phyloP scores from a whole-genome alignment of 2,329 filamentous ascomycete species.

The Botryosphaeria agaves region DNA sequence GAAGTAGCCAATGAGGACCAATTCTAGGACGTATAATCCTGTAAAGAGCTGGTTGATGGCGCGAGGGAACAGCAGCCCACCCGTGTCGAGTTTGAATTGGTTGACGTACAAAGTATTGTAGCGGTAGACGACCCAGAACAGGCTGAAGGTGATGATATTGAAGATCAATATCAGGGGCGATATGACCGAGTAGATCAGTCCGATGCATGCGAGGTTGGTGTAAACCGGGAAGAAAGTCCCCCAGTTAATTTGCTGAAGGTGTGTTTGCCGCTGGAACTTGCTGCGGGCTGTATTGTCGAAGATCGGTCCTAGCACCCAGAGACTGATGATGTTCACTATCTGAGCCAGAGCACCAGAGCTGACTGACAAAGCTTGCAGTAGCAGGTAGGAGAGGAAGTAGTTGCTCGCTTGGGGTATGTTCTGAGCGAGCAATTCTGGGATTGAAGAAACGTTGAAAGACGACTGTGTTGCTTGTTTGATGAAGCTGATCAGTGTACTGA shows the following conservation, averaged over 20 bases:
- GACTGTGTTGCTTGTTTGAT: no score
- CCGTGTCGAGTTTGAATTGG: conserved; percentile 77
- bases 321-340: conserved; percentile 57
- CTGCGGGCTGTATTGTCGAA: conserved; percentile 65
- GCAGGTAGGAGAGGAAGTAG: conserved; percentile 98
- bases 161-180: conserved; percentile 85
- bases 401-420: conserved; percentile 79
- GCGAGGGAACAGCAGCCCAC: conserved; percentile 76
- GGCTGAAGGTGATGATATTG: conserved; percentile 75
- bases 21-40: conserved; percentile 85
- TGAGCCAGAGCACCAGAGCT: conserved; percentile 82
- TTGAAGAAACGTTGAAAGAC: no score
- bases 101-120: conserved; percentile 95
- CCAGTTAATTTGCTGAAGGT: conserved; percentile 65
- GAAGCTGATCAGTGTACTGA: no score
- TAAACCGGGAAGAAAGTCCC: conserved; percentile 91
- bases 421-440: conserved; percentile 54
- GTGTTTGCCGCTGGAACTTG: conserved; percentile 77
- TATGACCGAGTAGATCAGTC: conserved; percentile 72
- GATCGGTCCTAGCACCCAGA: conserved; percentile 67
- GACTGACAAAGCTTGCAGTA: conserved; percentile 79
- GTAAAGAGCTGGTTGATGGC: conserved; percentile 81
- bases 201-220: conserved; percentile 91
- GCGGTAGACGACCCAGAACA: conserved; percentile 91
- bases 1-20: conserved; percentile 79